Conservation (phyloP, 169 alveolate genomes). For the Plasmodium knowlesi region DNA sequence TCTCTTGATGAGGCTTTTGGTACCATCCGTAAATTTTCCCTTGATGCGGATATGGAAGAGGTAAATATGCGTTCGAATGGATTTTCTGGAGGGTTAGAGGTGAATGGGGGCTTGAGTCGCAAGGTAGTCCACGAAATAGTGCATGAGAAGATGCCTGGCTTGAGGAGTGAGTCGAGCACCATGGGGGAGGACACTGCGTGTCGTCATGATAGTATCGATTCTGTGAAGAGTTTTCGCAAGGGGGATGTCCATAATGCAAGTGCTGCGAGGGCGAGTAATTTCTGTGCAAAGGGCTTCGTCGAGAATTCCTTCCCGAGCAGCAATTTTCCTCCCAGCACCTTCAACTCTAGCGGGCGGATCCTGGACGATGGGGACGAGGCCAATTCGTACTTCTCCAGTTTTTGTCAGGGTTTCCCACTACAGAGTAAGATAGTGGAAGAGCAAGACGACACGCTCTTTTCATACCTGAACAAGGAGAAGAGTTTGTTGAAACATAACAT, state of each 20-base stretch:
- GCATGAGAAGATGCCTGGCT: not conserved
- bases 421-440: conserved; percentile 5
- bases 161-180: not conserved
- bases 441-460: not conserved
- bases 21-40: not conserved
- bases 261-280: not conserved
- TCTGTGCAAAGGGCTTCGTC: not conserved
- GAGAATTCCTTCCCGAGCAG: not conserved
- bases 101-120: not conserved
- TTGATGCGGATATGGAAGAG: not conserved
- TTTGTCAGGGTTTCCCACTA: not conserved
- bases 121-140: not conserved
- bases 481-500: not conserved
- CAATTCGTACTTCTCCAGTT: conserved; percentile 12
- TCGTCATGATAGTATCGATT: not conserved
- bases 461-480: not conserved
- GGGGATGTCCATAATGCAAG: not conserved
- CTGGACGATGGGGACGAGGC: conserved; percentile 18
- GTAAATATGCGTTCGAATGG: not conserved
- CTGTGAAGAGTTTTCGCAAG: not conserved
- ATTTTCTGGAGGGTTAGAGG: not conserved
- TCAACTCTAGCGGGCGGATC: not conserved
- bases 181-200: not conserved
- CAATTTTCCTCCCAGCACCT: not conserved
- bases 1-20: not conserved